Conservation (phyloP, 805 yeast genomes). For the Naumovozyma baii region DNA sequence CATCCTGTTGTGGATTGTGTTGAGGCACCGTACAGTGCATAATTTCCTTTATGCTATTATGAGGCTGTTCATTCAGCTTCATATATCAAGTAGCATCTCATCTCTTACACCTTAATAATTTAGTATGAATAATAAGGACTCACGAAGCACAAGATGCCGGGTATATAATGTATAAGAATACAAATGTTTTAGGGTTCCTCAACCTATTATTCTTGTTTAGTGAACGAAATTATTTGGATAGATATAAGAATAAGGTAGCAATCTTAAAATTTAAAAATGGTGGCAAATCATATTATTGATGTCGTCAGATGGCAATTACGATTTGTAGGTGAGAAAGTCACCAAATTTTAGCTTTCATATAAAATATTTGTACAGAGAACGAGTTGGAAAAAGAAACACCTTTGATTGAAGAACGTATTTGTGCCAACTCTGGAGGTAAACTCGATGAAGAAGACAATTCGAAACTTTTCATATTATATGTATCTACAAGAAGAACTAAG, state of each 20-base stretch:
- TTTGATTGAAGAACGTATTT: slow-evolving; percentile 31
- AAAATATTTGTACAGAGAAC: slow-evolving; percentile 92
- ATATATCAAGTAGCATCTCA: slow-evolving; percentile 74
- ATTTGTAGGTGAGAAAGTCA: slow-evolving; percentile 91
- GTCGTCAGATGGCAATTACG: slow-evolving; percentile 96
- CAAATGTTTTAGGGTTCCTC: slow-evolving; percentile 80
- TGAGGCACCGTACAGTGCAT: slow-evolving; percentile 34
- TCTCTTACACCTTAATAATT: slow-evolving; percentile 66
- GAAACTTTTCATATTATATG: too few species aligned
- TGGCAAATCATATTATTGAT: slow-evolving; percentile 94
- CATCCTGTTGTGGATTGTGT: slow-evolving; percentile 92
- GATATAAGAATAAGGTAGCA: slow-evolving; percentile 91
- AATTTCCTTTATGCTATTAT: slow-evolving; percentile 57
- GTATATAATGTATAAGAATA: slow-evolving; percentile 84
- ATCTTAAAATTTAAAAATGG: slow-evolving; percentile 82
- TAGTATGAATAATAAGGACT: slow-evolving; percentile 82
- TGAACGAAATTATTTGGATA: slow-evolving; percentile 91
- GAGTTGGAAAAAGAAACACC: slow-evolving; percentile 74
- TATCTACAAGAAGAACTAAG: slow-evolving; percentile 47
- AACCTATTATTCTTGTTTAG: slow-evolving; percentile 83
- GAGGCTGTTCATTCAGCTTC: slow-evolving; percentile 90
- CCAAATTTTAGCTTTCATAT: slow-evolving; percentile 79
- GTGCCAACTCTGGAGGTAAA: slow-evolving; percentile 28
- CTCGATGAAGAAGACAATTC: too few species aligned
- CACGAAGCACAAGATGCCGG: slow-evolving; percentile 99